Evolutionary conservation across 495 filamentous ascomycete genomes (phyloP).

Genomic region (Penicillium salamii): DNA sequence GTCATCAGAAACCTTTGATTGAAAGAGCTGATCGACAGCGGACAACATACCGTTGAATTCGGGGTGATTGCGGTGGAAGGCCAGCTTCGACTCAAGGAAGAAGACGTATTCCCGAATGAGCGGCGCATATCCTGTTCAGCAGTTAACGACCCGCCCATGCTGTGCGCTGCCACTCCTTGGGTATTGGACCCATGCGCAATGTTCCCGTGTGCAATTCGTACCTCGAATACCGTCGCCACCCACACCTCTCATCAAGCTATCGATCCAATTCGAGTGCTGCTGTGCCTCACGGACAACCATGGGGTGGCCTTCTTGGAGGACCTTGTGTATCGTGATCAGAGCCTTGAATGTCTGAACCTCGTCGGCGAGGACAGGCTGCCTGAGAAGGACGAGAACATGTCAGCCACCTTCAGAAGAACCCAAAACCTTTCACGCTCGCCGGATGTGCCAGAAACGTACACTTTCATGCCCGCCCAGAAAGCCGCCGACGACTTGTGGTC

Average conservation of each 20-base stretch:
- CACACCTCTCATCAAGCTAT: conserved; percentile 84
- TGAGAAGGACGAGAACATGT: conserved; percentile 29
- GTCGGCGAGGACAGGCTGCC: conserved; percentile 93
- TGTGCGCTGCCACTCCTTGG: not conserved
- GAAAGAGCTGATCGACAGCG: not conserved
- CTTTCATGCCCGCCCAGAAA: conserved; percentile 99
- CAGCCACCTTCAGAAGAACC: not conserved
- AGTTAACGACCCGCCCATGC: conserved; percentile 13
- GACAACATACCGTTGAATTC: conserved; percentile 83
- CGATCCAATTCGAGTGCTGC: conserved; percentile 84
- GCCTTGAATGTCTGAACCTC: conserved; percentile 94
- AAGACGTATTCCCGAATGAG: conserved; percentile 94
- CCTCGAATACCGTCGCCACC: conserved; percentile 81
- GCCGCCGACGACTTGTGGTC: conserved; percentile 95
- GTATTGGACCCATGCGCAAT: not conserved
- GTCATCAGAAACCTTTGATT: conserved; percentile 14
- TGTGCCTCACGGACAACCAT: conserved; percentile 84
- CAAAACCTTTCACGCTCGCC: not conserved
- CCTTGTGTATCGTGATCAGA: conserved; percentile 90
- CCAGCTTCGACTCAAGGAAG: conserved; percentile 87
- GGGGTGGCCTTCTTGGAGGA: conserved; percentile 94
- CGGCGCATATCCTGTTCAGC: conserved; percentile 82
- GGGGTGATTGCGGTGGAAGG: conserved; percentile 92
- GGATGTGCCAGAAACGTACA: conserved; percentile 52
- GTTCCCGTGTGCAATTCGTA: conserved; percentile 26